A percentile compares a stretch with the other conserved stretches of the same genome.
Evolutionary conservation across 805 yeast genomes (phyloP).

Genomic region (Brettanomyces bruxellensis): DNA sequence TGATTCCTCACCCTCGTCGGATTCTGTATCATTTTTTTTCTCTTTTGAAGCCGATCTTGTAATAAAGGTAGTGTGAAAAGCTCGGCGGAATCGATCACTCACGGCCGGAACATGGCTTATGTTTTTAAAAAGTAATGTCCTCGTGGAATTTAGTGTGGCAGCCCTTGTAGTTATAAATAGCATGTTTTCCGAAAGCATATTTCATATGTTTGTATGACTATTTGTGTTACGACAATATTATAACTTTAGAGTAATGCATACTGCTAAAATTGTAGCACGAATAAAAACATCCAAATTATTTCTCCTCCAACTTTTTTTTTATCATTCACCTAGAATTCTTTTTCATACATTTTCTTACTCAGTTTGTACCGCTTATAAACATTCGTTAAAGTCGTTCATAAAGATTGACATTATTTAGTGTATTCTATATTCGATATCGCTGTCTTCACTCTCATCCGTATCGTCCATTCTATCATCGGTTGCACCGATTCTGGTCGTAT

Average conservation of each 20-base stretch:
- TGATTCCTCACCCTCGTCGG: background rate
- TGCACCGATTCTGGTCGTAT: background rate
- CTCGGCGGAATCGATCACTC: background rate
- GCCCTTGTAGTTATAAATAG: no score
- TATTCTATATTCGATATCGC: constrained; percentile 11
- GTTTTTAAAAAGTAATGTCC: background rate
- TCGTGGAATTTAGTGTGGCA: no score
- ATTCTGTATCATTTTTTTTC: background rate
- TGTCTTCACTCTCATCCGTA: constrained; percentile 10
- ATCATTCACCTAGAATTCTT: background rate
- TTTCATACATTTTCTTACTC: no score
- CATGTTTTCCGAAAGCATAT: no score
- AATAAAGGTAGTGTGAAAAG: background rate
- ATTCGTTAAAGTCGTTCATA: no score
- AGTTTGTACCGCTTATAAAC: no score
- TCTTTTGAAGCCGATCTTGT: background rate
- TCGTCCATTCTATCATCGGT: background rate
- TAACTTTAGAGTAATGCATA: no score
- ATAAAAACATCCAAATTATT: background rate
- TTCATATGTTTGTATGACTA: no score
- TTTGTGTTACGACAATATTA: no score
- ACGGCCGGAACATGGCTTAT: background rate
- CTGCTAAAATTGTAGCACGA: no score
- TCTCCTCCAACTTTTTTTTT: background rate
- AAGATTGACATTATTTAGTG: background rate